Conservation (phyloP, 2,329 filamentous ascomycete species). For the Tothia fuscella region DNA sequence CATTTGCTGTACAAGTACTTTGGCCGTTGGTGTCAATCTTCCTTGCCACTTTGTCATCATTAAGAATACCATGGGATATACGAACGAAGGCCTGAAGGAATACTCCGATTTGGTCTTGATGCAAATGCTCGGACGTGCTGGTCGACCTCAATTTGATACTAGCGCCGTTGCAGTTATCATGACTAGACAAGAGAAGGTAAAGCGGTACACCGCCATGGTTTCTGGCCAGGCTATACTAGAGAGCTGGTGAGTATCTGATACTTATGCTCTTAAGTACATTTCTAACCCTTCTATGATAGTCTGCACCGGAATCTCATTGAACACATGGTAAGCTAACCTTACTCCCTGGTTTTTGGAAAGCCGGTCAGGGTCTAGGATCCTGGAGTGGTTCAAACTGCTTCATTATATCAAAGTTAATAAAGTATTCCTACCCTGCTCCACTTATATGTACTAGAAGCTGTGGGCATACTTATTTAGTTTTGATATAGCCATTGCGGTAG, state of each 20-base stretch:
- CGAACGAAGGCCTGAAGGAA: slow-evolving; percentile 47
- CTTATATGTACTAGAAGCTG: no score
- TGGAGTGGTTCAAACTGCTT: no score
- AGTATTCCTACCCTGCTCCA: no score
- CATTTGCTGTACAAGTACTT: slow-evolving; percentile 77
- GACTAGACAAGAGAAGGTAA: slow-evolving; percentile 52
- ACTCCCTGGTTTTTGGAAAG: no score
- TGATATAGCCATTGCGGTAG: no score
- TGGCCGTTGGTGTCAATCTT: slow-evolving; percentile 73
- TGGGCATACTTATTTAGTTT: no score
- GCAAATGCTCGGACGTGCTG: slow-evolving; percentile 82
- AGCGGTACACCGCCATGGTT: slow-evolving; percentile 60
- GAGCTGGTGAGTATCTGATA: slow-evolving; percentile 42
- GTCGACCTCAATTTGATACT: slow-evolving; percentile 70
- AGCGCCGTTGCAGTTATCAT: slow-evolving; percentile 69
- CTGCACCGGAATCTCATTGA: slow-evolving; percentile 71
- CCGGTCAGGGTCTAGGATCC: no score
- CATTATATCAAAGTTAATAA: no score
- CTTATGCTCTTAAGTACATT: background rate
- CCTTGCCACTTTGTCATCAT: slow-evolving; percentile 75
- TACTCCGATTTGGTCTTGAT: slow-evolving; percentile 76
- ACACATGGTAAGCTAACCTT: slow-evolving; percentile 40
- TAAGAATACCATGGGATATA: slow-evolving; percentile 61
- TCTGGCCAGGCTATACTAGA: slow-evolving; percentile 63
- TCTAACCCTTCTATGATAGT: slow-evolving; percentile 23